Base-by-base conservation (phyloP, 2,329 filamentous ascomycete species). In the Cordyceps javanica region DNA sequence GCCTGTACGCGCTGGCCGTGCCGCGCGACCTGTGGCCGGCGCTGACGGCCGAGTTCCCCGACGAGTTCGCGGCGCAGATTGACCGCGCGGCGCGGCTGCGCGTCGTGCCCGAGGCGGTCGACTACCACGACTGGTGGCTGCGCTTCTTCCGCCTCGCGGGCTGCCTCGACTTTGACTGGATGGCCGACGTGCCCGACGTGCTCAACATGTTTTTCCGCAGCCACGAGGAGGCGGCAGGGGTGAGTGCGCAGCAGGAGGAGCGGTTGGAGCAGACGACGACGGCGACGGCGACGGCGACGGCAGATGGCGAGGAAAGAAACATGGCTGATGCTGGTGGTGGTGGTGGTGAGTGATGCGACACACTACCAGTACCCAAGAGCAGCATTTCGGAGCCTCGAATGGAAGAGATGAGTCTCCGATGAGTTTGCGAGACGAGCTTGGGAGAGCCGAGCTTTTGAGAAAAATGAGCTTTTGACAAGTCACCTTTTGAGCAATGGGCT, bases 81-180 rank as follows among this genome's bases (percentile, higher is more conserved):
- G 55, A 62, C 30, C 23, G 48, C 13, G 41, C 41, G 14, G 41
- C 38, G 2, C 14, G n/a, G 1, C 10, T 48, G 13, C 32, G 57
- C 4, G 30, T 50, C n/a, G 32, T 46, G 11, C 58, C 60, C 6
- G 42, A 41, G 6, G 59, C 50, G 39, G 28, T 26, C 2, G 42
- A 42, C 32, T 63, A 59, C 45, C 52, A 52, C 11, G 48, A 57
- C 6, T 59, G 55, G 59, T 63, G 60, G 57, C 55, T 58, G 14
- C 42, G 36, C 2, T 60, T 60, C 30, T 58, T 59, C 19, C 50
- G 44, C 2, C 21, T 57, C 9, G 58, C 61, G n/a, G 60, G 60
- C 14, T 61, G 41, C 39, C 25, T 53, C 1, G 56, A 62, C 13
- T 60, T 49, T 36, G 30, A 54, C 25, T 62, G 61, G 61, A 50